Evolutionary conservation across 306 rosid species (phyloP).

Genomic region (Chamaecrista fasciculata): DNA sequence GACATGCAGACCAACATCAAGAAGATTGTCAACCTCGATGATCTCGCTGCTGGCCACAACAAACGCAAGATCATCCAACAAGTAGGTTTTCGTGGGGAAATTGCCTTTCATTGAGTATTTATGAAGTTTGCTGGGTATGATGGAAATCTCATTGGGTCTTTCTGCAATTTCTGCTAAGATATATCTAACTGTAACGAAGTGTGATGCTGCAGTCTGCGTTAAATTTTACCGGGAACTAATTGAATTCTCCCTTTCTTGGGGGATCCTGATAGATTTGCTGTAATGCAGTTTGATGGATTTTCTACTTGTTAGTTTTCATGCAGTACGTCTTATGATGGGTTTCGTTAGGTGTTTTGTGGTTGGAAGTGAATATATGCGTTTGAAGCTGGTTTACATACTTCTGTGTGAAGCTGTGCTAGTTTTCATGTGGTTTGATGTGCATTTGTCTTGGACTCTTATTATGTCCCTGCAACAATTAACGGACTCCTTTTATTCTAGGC

Average conservation of each 20-base stretch:
- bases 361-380: neutral
- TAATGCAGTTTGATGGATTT: neutral
- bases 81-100: constrained; percentile 36
- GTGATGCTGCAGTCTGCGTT: neutral
- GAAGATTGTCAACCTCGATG: constrained; percentile 77
- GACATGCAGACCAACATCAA: constrained; percentile 88
- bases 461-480: constrained; percentile 18
- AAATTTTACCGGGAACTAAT: neutral
- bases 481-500: constrained; percentile 51
- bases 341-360: neutral
- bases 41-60: constrained; percentile 89
- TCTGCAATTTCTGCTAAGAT: neutral
- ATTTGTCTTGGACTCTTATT: neutral
- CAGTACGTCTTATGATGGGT: neutral
- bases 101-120: neutral
- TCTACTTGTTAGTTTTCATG: neutral
- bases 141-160: neutral
- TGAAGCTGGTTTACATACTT: neutral
- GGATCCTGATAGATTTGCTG: neutral
- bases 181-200: neutral
- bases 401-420: neutral
- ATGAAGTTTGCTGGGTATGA: neutral
- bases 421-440: constrained; percentile 11
- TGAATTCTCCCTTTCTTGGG: neutral
- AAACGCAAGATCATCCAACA: constrained; percentile 87